Evolutionary conservation across 2,329 filamentous ascomycete species (phyloP), one percentile per base, ranked within the genome.

Genomic region (Diplodia corticola): DNA sequence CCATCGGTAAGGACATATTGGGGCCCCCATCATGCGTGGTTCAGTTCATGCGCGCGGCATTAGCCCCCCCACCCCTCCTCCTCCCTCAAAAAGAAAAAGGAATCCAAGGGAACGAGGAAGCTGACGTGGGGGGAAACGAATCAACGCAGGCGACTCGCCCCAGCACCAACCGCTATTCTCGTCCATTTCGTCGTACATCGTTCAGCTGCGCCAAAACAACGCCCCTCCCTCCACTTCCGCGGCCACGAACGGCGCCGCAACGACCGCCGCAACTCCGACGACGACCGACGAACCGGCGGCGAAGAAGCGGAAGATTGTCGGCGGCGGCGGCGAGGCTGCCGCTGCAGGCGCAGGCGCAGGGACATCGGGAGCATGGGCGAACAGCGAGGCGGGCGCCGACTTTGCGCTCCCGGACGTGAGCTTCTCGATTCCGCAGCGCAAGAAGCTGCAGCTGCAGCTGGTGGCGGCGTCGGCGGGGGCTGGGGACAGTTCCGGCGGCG

Each of bases 381-480:
- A 70, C 69, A 26, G 69, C 7, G 54, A 68, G 3, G 68, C 70
- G 33, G 73, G 72, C 37, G 71, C 76, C 24, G 77, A 73, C 70
- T 71, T 73, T 24, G 69, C 70, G 33, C 74, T 75, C 40, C 68
- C 72, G 65, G 86, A 88, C 69, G 78, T 87, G 64, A 87, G 85
- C 65, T 88, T 89, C 75, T 81, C 85, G 17, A 80, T 88, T 0
- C 87, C 87, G 3, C 84, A 86, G 70, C 80, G 87, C 63, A 89
- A 89, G 79, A 89, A 89, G 78, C 79, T 88, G 67, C 84, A 81
- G 55, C 78, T 89, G 30, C 84, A 88, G 72, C 74, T 89, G n/a
- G 79, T 85, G 12, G 57, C 24, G n/a, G 44, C 57, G 44, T 28
- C 57, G 44, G n/a, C 40, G 28, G 13, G 24, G 4, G 40, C 40